Conservation (phyloP, 768 basidiomycete genomes). For the Kwoniella europaea region DNA sequence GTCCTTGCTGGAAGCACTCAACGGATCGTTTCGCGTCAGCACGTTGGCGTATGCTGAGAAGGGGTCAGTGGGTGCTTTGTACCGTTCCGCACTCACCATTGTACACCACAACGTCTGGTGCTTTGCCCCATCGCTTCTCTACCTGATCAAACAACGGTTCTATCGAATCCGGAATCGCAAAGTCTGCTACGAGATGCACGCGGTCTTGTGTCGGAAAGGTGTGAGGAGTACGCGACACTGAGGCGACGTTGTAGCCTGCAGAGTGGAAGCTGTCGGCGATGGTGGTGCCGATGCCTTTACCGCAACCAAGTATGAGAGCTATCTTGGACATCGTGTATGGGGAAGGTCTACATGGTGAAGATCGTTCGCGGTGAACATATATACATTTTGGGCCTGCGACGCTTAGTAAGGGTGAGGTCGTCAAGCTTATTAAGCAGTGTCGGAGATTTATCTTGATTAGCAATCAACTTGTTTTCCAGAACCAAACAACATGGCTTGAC, state of each 20-base stretch:
- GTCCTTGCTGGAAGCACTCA: neutral
- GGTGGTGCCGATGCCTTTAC: neutral
- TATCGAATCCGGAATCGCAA: neutral
- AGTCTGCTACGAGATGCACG: slow-evolving; percentile 9
- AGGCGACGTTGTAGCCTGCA: slow-evolving; percentile 8
- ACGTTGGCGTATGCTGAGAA: neutral
- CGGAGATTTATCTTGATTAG: too few species aligned
- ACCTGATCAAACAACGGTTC: slow-evolving; percentile 14
- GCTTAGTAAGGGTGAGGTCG: too few species aligned
- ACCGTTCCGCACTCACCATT: slow-evolving; percentile 4
- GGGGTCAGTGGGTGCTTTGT: neutral
- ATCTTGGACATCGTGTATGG: slow-evolving; percentile 6
- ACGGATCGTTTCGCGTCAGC: neutral
- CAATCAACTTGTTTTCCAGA: too few species aligned
- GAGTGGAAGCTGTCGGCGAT: slow-evolving; percentile 1
- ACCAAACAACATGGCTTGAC: too few species aligned
- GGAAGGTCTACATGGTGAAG: neutral
- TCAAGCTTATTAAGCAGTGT: too few species aligned
- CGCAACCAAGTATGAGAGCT: slow-evolving; percentile 8
- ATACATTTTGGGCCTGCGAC: too few species aligned
- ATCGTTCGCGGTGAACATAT: neutral
- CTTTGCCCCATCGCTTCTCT: slow-evolving; percentile 1
- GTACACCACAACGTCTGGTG: slow-evolving; percentile 11
- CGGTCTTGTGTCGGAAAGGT: neutral
- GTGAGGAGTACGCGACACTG: neutral